Evolutionary conservation across 2,329 filamentous ascomycete species (phyloP).

Genomic region (Pseudogymnoascus sp.): DNA sequence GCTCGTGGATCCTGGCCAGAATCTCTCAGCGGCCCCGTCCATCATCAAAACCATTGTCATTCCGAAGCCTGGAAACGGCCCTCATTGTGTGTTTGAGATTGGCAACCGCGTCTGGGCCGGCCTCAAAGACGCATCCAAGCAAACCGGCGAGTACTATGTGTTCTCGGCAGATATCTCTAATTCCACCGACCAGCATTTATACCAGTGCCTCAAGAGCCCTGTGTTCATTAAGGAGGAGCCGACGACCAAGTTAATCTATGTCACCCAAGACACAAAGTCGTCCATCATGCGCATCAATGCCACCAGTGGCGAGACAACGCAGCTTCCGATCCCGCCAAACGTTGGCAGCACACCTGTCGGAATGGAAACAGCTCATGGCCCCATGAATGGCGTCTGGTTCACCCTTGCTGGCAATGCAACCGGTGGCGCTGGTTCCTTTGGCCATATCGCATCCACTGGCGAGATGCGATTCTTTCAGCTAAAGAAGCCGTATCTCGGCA

Average conservation of each 20-base stretch:
- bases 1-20: conserved; percentile 5
- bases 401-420: conserved; percentile 8
- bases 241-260: conserved; percentile 10
- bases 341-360: conserved; percentile 7
- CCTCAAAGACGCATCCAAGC: conserved; percentile 10
- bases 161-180: conserved; percentile 10
- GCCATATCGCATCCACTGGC: conserved; percentile 10
- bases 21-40: background rate
- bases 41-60: conserved; percentile 9
- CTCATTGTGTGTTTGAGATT: conserved; percentile 11
- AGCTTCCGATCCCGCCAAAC: conserved; percentile 2
- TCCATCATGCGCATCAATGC: conserved; percentile 10
- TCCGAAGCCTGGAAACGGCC: conserved; percentile 7
- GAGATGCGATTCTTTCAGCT: conserved; percentile 11
- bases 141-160: conserved; percentile 11
- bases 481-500: background rate
- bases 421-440: conserved; percentile 9
- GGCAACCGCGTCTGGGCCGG: conserved; percentile 10
- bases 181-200: conserved; percentile 1
- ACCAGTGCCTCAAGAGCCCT: conserved; percentile 8
- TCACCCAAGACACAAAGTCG: conserved; percentile 7
- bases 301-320: conserved; percentile 7
- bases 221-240: conserved; percentile 11
- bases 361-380: background rate
- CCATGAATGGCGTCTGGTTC: conserved; percentile 10